A percentile compares a stretch with the other conserved stretches of the same genome.
Evolutionary conservation across 1,284 basidiomycete species (phyloP).

Genomic region (Apiotrichum domesticum): DNA sequence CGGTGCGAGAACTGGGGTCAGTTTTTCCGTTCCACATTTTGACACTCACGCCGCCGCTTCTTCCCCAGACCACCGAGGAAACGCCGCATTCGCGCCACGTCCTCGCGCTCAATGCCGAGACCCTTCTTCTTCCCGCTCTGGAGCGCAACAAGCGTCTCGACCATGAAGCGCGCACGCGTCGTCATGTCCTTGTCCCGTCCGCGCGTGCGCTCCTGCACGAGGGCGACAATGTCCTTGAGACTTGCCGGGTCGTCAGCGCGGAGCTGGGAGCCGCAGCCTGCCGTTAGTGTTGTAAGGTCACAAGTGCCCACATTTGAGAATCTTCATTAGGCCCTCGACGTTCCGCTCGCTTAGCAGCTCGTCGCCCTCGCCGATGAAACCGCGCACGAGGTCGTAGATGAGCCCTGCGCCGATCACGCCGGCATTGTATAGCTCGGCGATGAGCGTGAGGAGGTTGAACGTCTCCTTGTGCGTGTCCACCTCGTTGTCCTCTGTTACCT

Average conservation of each 20-base stretch:
- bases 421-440: slow-evolving; percentile 93
- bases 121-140: slow-evolving; percentile 84
- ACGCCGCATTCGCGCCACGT: slow-evolving; percentile 68
- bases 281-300: background rate
- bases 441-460: slow-evolving; percentile 77
- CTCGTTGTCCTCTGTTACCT: slow-evolving; percentile 7
- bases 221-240: slow-evolving; percentile 52
- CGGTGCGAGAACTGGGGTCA: slow-evolving; percentile 60
- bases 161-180: slow-evolving; percentile 73
- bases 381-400: slow-evolving; percentile 82
- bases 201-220: slow-evolving; percentile 67
- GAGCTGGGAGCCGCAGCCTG: slow-evolving; percentile 79
- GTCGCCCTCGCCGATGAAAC: slow-evolving; percentile 56
- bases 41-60: slow-evolving; percentile 62
- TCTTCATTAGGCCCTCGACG: slow-evolving; percentile 80
- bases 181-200: slow-evolving; percentile 57
- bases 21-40: background rate
- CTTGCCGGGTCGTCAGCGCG: slow-evolving; percentile 58
- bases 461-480: slow-evolving; percentile 61
- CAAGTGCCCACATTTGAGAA: slow-evolving; percentile 65
- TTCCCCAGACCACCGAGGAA: slow-evolving; percentile 69
- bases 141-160: slow-evolving; percentile 80
- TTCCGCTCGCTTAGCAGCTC: slow-evolving; percentile 61
- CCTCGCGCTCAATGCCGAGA: slow-evolving; percentile 53
- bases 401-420: slow-evolving; percentile 82